phyloP scores from a whole-genome alignment of 2,329 filamentous ascomycete genomes.

The Rhexocercosporidium sp. region DNA sequence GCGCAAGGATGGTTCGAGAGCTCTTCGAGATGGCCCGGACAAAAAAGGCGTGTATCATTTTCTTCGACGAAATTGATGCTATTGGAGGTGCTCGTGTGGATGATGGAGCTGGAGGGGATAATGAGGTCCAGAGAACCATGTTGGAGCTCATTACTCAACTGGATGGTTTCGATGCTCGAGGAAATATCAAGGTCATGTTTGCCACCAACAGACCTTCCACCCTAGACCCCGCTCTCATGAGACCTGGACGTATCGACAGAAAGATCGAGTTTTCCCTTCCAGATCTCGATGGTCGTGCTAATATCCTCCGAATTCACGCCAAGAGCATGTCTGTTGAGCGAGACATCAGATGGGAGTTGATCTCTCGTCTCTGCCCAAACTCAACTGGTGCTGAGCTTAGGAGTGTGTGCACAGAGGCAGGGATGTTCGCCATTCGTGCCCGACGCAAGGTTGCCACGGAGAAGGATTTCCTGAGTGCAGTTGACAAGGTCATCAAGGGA shows the following conservation, averaged over 20 bases:
- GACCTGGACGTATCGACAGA: constrained; percentile 94
- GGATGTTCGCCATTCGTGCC: constrained; percentile 96
- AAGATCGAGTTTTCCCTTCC: constrained; percentile 99
- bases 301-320: constrained; percentile 96
- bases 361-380: constrained; percentile 95
- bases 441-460: constrained; percentile 97
- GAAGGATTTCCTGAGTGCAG: constrained; percentile 97
- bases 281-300: constrained; percentile 95
- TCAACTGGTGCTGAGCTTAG: constrained; percentile 94
- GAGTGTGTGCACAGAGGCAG: constrained; percentile 96
- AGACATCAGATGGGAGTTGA: constrained; percentile 98
- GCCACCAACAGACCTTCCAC: constrained; percentile 96
- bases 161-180: constrained; percentile 93
- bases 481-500: constrained; percentile 99
- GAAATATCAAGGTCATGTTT: constrained; percentile 99
- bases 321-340: constrained; percentile 99
- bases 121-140: constrained; percentile 98
- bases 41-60: constrained; percentile 99
- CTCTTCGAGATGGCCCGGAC: constrained; percentile 99
- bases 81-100: constrained; percentile 96
- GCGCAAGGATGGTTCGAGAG: constrained; percentile 97
- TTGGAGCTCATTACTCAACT: constrained; percentile 96
- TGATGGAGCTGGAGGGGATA: constrained; percentile 94
- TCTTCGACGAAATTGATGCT: constrained; percentile 98
- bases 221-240: constrained; percentile 94